Evolutionary conservation across 1,284 basidiomycete species (phyloP).

Genomic region (Pseudozyma tsukubaensis): DNA sequence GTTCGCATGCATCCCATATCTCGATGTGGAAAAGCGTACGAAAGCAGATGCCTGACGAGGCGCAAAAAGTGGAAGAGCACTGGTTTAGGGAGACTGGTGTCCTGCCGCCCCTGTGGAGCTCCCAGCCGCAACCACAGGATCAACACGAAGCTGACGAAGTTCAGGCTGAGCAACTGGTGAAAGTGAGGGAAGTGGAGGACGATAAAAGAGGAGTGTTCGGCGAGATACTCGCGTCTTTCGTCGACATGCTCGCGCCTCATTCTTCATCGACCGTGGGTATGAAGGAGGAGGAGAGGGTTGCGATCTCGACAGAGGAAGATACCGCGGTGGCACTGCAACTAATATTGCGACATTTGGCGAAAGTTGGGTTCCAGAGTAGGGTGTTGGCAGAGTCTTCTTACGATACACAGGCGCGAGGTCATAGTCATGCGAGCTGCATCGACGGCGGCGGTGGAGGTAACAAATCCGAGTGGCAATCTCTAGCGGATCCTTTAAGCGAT

Average conservation of each 20-base stretch:
- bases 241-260: conserved; percentile 23
- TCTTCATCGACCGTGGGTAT: neutral
- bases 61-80: conserved; percentile 47
- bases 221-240: conserved; percentile 27
- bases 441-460: neutral
- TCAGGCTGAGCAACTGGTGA: neutral
- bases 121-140: neutral
- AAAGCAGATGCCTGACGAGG: conserved; percentile 16
- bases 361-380: conserved; percentile 17
- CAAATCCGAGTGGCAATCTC: neutral
- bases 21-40: conserved; percentile 36
- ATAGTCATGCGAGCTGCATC: conserved; percentile 25
- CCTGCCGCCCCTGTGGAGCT: conserved; percentile 34
- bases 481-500: conserved; percentile 7
- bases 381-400: conserved; percentile 1
- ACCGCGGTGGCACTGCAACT: conserved; percentile 23
- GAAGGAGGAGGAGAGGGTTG: neutral
- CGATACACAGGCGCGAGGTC: neutral
- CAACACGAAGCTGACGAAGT: neutral
- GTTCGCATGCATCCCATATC: conserved; percentile 14
- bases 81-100: conserved; percentile 41
- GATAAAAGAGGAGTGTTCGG: neutral
- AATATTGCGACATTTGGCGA: conserved; percentile 27
- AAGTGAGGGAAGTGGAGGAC: neutral
- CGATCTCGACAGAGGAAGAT: conserved; percentile 5